Base-by-base conservation (phyloP, 2,329 filamentous ascomycete species). In the Graphilbum sp. region DNA sequence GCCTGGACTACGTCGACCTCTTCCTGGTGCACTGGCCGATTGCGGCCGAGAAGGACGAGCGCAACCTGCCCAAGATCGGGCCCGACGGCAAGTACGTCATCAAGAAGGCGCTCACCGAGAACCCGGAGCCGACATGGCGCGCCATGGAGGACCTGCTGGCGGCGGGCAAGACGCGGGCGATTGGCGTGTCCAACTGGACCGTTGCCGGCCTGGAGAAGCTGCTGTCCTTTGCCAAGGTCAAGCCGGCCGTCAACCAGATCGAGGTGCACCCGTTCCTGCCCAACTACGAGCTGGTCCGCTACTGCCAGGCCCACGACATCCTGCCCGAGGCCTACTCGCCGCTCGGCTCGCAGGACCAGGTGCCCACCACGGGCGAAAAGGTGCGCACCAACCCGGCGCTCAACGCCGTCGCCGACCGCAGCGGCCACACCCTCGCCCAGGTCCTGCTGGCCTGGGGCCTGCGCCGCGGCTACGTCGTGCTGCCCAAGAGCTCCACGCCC, bases 1-100 rank as follows among this genome's bases (percentile, higher is more conserved):
- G 64, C 8, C 35, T 76, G 30, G 75, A 76, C 41, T 81, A 82
- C 51, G 61, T 83, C 41, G 77, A 83, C 51, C 61, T 83, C 11
- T 80, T 70, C 53, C 62, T 82, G 41, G 24, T 41, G 51, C 76
- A 81, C 56, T 83, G 64, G 53, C 63, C 62, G 43, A 55, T 62
- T 24, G 21, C 21, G 21, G 21, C 21, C 21, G 21, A 24, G 21
- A 24, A 24, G 21, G 21, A 24, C 21, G 21, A 24, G 6, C 21
- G 11, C 6, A 24, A 24, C 21, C 21, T 24, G 21, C 21, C 32
- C 11, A 23, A 34, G 32, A 4, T 23, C 17, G 32, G 32, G 5
- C 7, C 11, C 18, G 12, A 34, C 32, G 19, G 18, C 18, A 34
- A 34, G 19, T 15, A 20, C 19, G 11, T 13, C 3, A 21, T 13